Evolutionary conservation across 2,329 filamentous ascomycete species (phyloP).

Genomic region (Elsinoe arachidis): DNA sequence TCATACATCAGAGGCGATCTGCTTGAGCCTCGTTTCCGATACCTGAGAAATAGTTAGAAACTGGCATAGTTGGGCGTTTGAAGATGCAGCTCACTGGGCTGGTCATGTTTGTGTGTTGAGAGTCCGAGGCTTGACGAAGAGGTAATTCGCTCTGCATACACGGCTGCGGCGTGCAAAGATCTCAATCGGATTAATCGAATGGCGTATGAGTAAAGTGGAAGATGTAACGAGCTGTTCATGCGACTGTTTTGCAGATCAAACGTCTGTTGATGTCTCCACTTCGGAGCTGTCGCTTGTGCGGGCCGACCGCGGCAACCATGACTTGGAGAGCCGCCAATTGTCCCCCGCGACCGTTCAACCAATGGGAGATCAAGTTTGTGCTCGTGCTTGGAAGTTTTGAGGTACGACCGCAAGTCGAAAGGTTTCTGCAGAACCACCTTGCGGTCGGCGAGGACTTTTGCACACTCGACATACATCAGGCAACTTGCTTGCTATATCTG

Average conservation of each 20-base stretch:
- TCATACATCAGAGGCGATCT: constrained; percentile 70
- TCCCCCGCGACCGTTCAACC: not conserved
- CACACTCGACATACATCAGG: not conserved
- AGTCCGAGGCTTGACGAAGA: not conserved
- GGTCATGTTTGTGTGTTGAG: not conserved
- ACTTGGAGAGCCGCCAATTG: not conserved
- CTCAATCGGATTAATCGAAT: not conserved
- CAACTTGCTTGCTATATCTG: not conserved
- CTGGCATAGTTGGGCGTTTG: not conserved
- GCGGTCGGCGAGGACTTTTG: not conserved
- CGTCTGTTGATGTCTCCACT: constrained; percentile 4
- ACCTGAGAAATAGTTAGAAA: constrained; percentile 48
- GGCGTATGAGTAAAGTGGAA: not conserved
- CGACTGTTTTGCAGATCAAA: constrained; percentile 9
- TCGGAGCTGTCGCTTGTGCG: not conserved
- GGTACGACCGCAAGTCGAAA: not conserved
- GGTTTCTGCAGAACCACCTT: constrained; percentile 1
- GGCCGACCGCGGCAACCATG: not conserved
- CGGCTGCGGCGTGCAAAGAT: not conserved
- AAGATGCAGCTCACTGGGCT: not conserved
- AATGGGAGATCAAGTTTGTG: not conserved
- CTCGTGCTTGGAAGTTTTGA: constrained; percentile 8
- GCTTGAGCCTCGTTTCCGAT: constrained; percentile 65
- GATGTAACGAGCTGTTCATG: not conserved
- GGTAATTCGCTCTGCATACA: not conserved